These are phyloP conservation scores for Cryptococcus floricola DNA, from an alignment of 1,284 basidiomycete genomes.

Conservation along the genomic window DNA sequence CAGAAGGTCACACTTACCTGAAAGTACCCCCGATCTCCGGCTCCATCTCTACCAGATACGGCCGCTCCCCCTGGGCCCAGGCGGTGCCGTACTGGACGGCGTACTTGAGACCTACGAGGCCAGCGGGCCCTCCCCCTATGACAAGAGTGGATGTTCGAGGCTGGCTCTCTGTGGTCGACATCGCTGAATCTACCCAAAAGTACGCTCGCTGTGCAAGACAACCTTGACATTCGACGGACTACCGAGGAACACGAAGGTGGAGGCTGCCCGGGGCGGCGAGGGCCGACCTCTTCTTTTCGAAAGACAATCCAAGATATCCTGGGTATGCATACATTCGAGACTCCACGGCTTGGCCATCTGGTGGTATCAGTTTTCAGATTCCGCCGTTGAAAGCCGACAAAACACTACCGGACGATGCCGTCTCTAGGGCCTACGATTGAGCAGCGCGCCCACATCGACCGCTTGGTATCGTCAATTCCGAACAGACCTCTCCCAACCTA, in stretches of 20 bases:
- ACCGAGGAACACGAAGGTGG: no score
- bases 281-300: no score
- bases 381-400: no score
- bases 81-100: conserved; percentile 52
- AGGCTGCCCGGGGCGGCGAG: no score
- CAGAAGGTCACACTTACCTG: conserved; percentile 23
- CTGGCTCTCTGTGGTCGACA: conserved; percentile 2
- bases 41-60: conserved; percentile 60
- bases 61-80: conserved; percentile 51
- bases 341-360: no score
- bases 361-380: no score
- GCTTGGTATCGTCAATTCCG: conserved; percentile 1
- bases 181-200: no score
- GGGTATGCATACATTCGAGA: no score
- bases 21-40: conserved; percentile 63
- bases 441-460: not conserved
- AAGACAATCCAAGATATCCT: no score
- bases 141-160: conserved; percentile 36
- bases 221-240: no score
- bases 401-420: not conserved
- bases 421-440: not conserved
- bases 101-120: conserved; percentile 61
- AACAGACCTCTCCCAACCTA: conserved; percentile 21
- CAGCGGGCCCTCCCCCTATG: conserved; percentile 60
- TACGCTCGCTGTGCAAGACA: no score